Evolutionary conservation across 345 rosid genomes (phyloP).

Genomic region (Acer campestre): DNA sequence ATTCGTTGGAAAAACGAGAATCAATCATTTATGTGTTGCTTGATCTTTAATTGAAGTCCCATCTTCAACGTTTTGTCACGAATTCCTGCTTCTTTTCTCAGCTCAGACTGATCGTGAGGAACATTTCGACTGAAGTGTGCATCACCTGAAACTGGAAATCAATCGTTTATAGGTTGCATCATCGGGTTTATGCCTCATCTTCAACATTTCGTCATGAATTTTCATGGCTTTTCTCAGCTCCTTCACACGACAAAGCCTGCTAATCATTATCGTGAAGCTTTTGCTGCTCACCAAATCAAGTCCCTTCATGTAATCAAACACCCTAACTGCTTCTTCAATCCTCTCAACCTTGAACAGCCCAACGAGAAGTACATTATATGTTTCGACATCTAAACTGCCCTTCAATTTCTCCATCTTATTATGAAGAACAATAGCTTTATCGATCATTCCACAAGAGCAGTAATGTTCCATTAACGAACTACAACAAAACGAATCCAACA

Average conservation of each 20-base stretch:
- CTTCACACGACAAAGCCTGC: constrained; percentile 47
- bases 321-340: constrained; percentile 48
- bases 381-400: constrained; percentile 47
- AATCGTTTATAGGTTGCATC: constrained; percentile 54
- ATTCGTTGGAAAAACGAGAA: no score
- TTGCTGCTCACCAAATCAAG: constrained; percentile 33
- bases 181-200: constrained; percentile 64
- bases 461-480: constrained; percentile 51
- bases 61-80: background rate
- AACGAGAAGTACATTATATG: constrained; percentile 53
- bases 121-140: background rate
- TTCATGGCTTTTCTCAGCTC: constrained; percentile 74
- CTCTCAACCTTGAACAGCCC: constrained; percentile 41
- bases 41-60: background rate
- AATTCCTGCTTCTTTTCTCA: background rate
- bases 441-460: constrained; percentile 45
- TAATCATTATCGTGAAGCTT: constrained; percentile 53
- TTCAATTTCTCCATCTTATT: constrained; percentile 47
- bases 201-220: constrained; percentile 73
- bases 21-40: background rate
- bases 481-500: constrained; percentile 49
- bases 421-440: constrained; percentile 57
- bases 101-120: background rate
- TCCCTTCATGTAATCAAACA: constrained; percentile 58
- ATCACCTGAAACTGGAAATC: constrained; percentile 50